Base-by-base conservation (phyloP, 2,329 filamentous ascomycete genomes). In the Apiospora phragmitis region DNA sequence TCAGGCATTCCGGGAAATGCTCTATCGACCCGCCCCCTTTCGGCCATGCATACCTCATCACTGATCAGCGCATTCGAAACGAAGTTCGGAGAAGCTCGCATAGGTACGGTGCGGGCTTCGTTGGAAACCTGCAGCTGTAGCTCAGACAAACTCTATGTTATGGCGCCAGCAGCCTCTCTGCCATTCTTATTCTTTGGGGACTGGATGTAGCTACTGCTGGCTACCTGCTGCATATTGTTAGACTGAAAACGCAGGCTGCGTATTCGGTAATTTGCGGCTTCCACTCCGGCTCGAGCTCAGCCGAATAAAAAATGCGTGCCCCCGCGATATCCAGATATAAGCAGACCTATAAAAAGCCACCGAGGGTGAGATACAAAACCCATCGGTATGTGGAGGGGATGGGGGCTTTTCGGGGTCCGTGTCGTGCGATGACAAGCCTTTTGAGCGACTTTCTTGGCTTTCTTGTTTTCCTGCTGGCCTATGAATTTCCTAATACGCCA, bases 211-310 rank as follows among this genome's bases (percentile, higher is more conserved):
- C 12, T 16, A 26, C 49, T 32, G 49, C 26, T 32, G 26, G 26
- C 26, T 55, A 11, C 24, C 16, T 26, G 24, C 24, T 51, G n/a
- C 47, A 14, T 51, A 26, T 8, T 45, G 18, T 35, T 35, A 59
- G 18, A 35, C 51, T 59, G 29, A 29, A 29, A 59, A n/a, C 21
- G 55, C 29, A 18, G 51, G 49, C 51, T 62, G 55, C 55, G 55
- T 62, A 62, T 62, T 62, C 55, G 55, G 55, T 62, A 62, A 62
- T 62, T 62, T 62, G 32, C 55, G 55, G 55, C 55, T 38, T 62
- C 55, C 55, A 62, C 35, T 38, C 11, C 5, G 14, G 24, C 49
- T 24, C 43, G 43, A 47, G 43, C 43, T 35, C 55, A 62, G 35
- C 51, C 51, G 24, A 47, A 47, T 7, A 35, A n/a, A 62, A 62